Conservation (phyloP, 768 basidiomycete species). For the Russula compacta region DNA sequence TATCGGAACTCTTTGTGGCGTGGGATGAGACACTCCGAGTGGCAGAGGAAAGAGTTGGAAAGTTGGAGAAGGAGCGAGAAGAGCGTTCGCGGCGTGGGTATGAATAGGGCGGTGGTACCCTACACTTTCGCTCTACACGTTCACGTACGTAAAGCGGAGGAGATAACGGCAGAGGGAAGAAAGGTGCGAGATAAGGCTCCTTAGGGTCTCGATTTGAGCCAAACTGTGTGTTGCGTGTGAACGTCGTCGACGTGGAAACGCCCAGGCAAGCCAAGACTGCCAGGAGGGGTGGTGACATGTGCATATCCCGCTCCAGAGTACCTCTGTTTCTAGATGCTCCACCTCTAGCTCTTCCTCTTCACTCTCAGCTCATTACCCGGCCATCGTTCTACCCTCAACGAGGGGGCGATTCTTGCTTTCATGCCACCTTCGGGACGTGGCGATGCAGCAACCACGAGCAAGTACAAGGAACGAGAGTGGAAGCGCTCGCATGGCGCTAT, state of each 20-base stretch:
- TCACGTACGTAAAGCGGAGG: not conserved
- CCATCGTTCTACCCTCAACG: not conserved
- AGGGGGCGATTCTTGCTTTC: not conserved
- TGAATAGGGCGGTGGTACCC: conserved; percentile 25
- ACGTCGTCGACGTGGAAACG: too few species aligned
- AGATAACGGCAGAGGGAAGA: too few species aligned
- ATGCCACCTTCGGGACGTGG: conserved; percentile 4
- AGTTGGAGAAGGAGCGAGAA: conserved; percentile 50
- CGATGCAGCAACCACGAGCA: not conserved
- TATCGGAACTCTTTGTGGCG: conserved; percentile 76
- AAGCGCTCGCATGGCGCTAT: conserved; percentile 20
- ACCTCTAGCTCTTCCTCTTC: not conserved
- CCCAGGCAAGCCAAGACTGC: too few species aligned
- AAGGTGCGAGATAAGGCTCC: too few species aligned
- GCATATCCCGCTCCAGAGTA: not conserved
- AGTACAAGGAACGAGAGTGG: conserved; percentile 17
- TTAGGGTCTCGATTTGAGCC: too few species aligned
- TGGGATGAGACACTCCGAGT: conserved; percentile 76
- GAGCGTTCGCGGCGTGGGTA: conserved; percentile 57
- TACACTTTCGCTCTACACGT: too few species aligned
- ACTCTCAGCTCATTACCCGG: too few species aligned
- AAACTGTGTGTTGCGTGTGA: too few species aligned
- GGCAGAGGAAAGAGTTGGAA: conserved; percentile 49
- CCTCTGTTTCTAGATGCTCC: too few species aligned
- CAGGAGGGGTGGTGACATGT: too few species aligned